Base-by-base conservation (phyloP, 2,329 filamentous ascomycete genomes). In the Fusarium graminum region DNA sequence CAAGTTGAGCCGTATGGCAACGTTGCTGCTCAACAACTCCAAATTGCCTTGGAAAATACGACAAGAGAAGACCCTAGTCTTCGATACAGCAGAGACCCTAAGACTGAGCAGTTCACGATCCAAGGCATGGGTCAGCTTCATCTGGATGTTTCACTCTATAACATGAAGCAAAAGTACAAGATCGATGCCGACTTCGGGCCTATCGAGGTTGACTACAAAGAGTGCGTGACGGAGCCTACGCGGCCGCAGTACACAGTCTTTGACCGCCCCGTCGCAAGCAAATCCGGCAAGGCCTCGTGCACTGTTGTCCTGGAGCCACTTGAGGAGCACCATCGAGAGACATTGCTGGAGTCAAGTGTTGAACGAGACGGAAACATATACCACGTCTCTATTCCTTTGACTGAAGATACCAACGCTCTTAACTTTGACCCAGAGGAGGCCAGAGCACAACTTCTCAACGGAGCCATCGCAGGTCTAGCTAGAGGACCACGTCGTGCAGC, bases 101-200 rank as follows among this genome's bases (percentile, higher is more conserved):
- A 97, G 76, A 94, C 92, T 2, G 95, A 95, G 3, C 93, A 97
- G 74, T 97, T 95, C 44, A 90, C 97, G 30, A 84, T 99, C 1
- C 94, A 94, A 52, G 95, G 95, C 6, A 98, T 99, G 95, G 95
- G 95, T 9, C 93, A 97, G 72, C 85, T 99, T 28, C 95, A 99
- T 77, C 84, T 99, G 1, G 95, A 99, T 72, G 95, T 99, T 46
- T 94, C 94, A 1, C 84, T 93, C 47, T 92, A 98, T 77, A 88
- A 94, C 41, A 86, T 99, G 11, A 88, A 95, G 67, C 92, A 92
- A 51, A 93, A 97, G 74, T 90, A 97, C 79, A 97, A 95, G 76
- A 93, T 85, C 83, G 77, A 97, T 88, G 85, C 93, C 83, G 64
- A 89, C 81, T 97, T 97, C 82, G 94, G 94, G 13, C 90, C 89